Conservation (phyloP, 108 stramenopile species). For the Epithemia pelagica region DNA sequence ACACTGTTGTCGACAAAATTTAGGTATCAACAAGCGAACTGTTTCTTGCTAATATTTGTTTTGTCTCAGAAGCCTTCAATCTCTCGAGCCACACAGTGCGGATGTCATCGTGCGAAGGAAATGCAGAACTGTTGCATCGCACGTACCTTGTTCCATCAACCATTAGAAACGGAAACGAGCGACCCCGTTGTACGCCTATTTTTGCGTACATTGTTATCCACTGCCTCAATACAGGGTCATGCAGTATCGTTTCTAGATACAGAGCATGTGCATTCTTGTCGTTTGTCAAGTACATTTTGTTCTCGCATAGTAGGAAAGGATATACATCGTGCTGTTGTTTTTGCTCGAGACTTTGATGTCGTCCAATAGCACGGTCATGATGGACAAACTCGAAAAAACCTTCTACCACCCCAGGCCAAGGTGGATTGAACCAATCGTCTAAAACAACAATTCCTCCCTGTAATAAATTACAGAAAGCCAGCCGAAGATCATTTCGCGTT, state of each 20-base stretch:
- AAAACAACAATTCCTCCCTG: slow-evolving; percentile 13
- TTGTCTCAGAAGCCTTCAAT: too few species aligned
- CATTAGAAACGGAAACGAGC: not conserved
- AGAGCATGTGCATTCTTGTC: not conserved
- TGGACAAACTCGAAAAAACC: slow-evolving; percentile 11
- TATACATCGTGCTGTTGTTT: not conserved
- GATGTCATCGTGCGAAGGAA: not conserved
- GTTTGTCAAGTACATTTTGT: slow-evolving; percentile 9
- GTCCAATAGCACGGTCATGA: not conserved
- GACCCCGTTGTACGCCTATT: not conserved
- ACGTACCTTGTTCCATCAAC: not conserved
- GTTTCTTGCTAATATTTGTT: too few species aligned
- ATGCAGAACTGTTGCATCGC: not conserved
- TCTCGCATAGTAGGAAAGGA: slow-evolving; percentile 7
- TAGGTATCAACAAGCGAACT: too few species aligned
- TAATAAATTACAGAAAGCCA: slow-evolving; percentile 9
- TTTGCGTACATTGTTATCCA: not conserved
- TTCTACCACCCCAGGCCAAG: slow-evolving; percentile 16
- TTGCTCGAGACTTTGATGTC: not conserved
- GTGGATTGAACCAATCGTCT: slow-evolving; percentile 13
- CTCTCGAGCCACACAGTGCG: not conserved
- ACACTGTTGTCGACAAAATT: too few species aligned
- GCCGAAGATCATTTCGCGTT: slow-evolving; percentile 5
- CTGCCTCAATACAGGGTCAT: not conserved
- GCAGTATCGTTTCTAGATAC: not conserved